Evolutionary conservation across 2,329 filamentous ascomycete species (phyloP).

Genomic region (Colletotrichum brevisporum): DNA sequence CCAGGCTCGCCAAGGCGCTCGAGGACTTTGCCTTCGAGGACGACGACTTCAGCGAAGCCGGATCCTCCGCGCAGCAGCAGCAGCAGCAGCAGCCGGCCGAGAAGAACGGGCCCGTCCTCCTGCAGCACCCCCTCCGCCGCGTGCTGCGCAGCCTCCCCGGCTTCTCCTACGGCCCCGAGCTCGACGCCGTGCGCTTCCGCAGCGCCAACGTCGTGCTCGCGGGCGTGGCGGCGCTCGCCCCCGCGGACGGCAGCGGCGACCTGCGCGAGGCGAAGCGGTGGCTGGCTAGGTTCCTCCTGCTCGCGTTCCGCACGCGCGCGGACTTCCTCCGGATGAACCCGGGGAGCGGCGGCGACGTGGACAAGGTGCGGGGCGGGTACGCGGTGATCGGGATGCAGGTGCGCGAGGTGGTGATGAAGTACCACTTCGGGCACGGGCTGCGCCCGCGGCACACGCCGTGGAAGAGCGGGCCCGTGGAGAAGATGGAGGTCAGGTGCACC

Average conservation of each 20-base stretch:
- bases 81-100: too few relatives aligned
- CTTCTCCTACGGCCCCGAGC: constrained; percentile 24
- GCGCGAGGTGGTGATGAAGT: too few relatives aligned
- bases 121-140: constrained; percentile 22
- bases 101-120: background rate
- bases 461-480: background rate
- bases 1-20: constrained; percentile 21
- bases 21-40: constrained; percentile 29
- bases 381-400: too few relatives aligned
- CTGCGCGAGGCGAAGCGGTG: constrained; percentile 15
- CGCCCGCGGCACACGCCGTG: too few relatives aligned
- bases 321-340: constrained; percentile 11
- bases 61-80: background rate
- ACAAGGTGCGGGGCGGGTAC: constrained; percentile 2
- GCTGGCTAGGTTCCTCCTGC: constrained; percentile 24
- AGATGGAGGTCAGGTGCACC: constrained; percentile 25
- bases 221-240: constrained; percentile 10
- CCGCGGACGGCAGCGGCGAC: background rate
- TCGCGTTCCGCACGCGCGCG: constrained; percentile 16
- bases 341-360: constrained; percentile 1
- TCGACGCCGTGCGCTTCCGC: constrained; percentile 23
- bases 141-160: constrained; percentile 24
- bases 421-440: background rate
- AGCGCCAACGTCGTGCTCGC: constrained; percentile 15
- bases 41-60: background rate